phyloP scores from a whole-genome alignment of 78 protist genomes.

The Mastigamoeba balamuthi region DNA sequence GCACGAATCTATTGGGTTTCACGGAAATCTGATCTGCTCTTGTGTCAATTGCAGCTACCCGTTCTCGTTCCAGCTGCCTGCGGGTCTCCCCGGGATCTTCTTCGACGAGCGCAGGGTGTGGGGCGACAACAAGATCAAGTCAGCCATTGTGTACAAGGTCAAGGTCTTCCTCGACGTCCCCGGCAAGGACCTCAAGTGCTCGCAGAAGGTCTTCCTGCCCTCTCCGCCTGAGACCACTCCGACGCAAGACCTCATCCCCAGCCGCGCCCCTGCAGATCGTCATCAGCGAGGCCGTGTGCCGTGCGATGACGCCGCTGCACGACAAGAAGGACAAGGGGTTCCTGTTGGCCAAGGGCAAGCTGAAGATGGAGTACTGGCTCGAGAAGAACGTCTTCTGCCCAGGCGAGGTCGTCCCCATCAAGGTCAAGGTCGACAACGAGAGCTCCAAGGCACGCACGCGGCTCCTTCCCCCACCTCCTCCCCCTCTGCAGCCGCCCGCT shows the following conservation, averaged over 20 bases:
- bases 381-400: neutral
- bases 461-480: too few relatives aligned
- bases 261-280: too few relatives aligned
- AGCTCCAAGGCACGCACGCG: too few relatives aligned
- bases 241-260: neutral
- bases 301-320: neutral
- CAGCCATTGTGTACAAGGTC: neutral
- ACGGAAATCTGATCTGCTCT: too few relatives aligned
- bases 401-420: neutral
- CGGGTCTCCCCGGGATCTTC: neutral
- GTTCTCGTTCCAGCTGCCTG: neutral
- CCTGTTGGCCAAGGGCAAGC: neutral
- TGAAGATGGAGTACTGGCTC: neutral
- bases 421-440: neutral
- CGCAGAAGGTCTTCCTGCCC: neutral
- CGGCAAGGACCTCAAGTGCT: neutral
- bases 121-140: neutral
- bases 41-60: too few relatives aligned
- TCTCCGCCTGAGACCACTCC: neutral
- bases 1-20: too few relatives aligned
- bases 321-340: neutral
- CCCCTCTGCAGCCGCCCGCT: too few relatives aligned
- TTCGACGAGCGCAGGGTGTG: neutral
- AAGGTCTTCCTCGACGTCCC: neutral
- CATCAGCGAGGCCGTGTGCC: neutral